Evolutionary conservation across 2,329 filamentous ascomycete genomes (phyloP).

Genomic region (Pyricularia grisea): DNA sequence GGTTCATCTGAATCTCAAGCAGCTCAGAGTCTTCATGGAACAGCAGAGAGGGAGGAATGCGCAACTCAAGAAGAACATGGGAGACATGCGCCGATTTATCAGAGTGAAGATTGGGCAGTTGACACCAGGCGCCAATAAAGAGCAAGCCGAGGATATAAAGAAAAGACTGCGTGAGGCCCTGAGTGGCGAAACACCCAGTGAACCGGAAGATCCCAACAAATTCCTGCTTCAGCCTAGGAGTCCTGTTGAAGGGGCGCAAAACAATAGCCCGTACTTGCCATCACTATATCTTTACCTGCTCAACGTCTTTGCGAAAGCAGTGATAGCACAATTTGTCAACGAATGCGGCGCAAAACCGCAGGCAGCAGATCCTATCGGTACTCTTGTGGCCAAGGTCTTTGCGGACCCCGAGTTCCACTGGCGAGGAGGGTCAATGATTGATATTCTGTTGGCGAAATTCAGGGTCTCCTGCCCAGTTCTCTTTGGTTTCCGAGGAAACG

Average conservation of each 20-base stretch:
- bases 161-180: slow-evolving; percentile 41
- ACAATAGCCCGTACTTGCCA: slow-evolving; percentile 39
- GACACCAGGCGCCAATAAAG: slow-evolving; percentile 9
- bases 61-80: slow-evolving; percentile 55
- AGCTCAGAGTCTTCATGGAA: slow-evolving; percentile 35
- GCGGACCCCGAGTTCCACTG: slow-evolving; percentile 53
- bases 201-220: slow-evolving; percentile 39
- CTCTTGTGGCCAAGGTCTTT: slow-evolving; percentile 60
- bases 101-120: slow-evolving; percentile 61
- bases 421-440: slow-evolving; percentile 58
- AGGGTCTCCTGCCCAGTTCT: slow-evolving; percentile 72
- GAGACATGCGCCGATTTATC: slow-evolving; percentile 63
- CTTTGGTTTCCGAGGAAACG: slow-evolving; percentile 71
- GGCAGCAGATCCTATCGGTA: slow-evolving; percentile 63
- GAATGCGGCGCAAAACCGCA: slow-evolving; percentile 50
- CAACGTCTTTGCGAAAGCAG: slow-evolving; percentile 59
- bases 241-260: slow-evolving; percentile 27
- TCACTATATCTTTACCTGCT: slow-evolving; percentile 62
- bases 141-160: slow-evolving; percentile 30
- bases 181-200: slow-evolving; percentile 34
- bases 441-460: slow-evolving; percentile 75
- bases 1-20: slow-evolving; percentile 61
- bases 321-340: slow-evolving; percentile 55
- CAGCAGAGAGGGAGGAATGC: slow-evolving; percentile 45
- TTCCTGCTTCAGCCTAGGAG: slow-evolving; percentile 34